Percentiles rank a stretch among this genome's conserved stretches.
Conservation (phyloP, 1,284 basidiomycete species). For the Leccinum subrobustum region DNA sequence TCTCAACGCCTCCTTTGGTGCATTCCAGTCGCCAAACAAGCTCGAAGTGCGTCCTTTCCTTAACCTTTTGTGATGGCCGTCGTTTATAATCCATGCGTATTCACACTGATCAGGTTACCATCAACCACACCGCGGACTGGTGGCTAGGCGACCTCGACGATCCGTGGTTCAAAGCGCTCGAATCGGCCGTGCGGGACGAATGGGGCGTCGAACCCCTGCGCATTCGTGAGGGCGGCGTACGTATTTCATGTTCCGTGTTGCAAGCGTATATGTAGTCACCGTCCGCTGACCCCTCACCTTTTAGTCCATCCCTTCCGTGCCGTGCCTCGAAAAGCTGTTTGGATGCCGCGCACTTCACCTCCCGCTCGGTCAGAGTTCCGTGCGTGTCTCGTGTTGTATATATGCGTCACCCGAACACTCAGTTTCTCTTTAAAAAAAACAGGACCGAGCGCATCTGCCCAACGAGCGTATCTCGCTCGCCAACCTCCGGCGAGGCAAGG, state of each 20-base stretch:
- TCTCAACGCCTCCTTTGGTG: conserved; percentile 60
- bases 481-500: conserved; percentile 74
- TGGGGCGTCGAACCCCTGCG: conserved; percentile 85
- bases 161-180: conserved; percentile 81
- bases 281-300: background rate
- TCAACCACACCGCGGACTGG: conserved; percentile 91
- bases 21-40: conserved; percentile 66
- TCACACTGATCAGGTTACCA: conserved; percentile 51
- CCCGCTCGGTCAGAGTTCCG: conserved; percentile 84
- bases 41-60: conserved; percentile 51
- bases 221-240: conserved; percentile 91
- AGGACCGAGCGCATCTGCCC: conserved; percentile 83
- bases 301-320: conserved; percentile 90
- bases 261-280: background rate
- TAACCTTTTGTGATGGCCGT: background rate
- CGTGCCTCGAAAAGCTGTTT: conserved; percentile 91
- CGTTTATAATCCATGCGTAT: background rate
- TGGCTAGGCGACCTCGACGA: conserved; percentile 89
- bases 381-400: conserved; percentile 35
- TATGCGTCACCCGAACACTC: background rate
- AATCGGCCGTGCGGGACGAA: conserved; percentile 78
- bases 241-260: conserved; percentile 28
- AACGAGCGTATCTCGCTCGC: conserved; percentile 80
- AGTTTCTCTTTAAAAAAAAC: conserved; percentile 36
- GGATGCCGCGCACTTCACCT: conserved; percentile 81